Conservation (phyloP, 169 alveolate genomes). For the Neospora caninum region DNA sequence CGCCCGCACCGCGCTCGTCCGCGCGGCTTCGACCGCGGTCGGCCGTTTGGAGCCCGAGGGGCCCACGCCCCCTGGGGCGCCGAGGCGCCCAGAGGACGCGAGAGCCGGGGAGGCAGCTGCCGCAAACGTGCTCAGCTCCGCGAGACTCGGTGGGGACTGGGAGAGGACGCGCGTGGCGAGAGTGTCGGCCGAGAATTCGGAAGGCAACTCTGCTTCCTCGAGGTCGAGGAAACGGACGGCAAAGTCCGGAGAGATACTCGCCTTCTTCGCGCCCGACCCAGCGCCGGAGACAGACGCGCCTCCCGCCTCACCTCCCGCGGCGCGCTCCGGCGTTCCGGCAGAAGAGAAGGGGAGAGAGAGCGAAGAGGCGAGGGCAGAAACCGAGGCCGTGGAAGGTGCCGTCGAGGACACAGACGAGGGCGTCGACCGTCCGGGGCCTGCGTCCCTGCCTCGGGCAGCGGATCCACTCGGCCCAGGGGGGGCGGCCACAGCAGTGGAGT, state of each 20-base stretch:
- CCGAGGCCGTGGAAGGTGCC: not conserved
- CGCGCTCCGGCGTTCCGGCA: not conserved
- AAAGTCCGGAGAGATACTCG: slow-evolving; percentile 6
- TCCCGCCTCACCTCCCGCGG: not conserved
- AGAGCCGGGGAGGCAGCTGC: not conserved
- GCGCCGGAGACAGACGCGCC: not conserved
- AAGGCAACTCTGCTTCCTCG: slow-evolving; percentile 54
- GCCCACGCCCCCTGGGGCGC: not conserved
- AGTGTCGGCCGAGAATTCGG: slow-evolving; percentile 32
- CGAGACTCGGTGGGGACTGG: slow-evolving; percentile 33
- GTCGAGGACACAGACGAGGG: not conserved
- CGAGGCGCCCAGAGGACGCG: not conserved
- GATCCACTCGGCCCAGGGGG: no score
- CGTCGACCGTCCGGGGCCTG: no score
- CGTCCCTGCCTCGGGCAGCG: no score
- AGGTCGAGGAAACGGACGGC: slow-evolving; percentile 36
- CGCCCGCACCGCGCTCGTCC: slow-evolving; percentile 23
- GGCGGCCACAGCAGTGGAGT: no score
- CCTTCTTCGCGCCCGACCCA: not conserved
- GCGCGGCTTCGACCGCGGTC: not conserved
- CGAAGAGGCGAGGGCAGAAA: not conserved
- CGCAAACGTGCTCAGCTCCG: slow-evolving; percentile 19
- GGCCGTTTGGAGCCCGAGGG: no score
- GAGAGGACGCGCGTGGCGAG: slow-evolving; percentile 41
- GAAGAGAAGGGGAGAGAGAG: not conserved